These are phyloP conservation scores for Chiua sp. DNA, from an alignment of 1,284 basidiomycete species.

Conservation along the genomic window DNA sequence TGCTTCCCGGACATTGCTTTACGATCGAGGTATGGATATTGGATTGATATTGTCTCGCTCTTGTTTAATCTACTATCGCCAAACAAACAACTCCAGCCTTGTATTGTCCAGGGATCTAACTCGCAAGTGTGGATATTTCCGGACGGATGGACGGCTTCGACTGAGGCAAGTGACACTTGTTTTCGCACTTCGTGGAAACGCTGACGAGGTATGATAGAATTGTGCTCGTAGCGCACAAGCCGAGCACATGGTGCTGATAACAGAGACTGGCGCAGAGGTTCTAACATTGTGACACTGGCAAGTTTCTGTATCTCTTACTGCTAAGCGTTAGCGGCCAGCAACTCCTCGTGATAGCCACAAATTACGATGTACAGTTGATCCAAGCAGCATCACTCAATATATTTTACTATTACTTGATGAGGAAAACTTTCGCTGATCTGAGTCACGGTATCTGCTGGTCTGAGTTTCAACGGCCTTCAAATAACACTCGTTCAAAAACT, in stretches of 20 bases:
- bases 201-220: slow-evolving; percentile 26
- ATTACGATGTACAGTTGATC: not conserved
- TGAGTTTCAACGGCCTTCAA: too few species aligned
- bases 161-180: slow-evolving; percentile 57
- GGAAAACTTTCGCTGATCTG: too few species aligned
- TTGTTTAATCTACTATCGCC: not conserved
- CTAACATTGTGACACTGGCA: slow-evolving; percentile 49
- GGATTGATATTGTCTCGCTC: not conserved
- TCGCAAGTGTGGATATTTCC: slow-evolving; percentile 78
- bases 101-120: slow-evolving; percentile 75
- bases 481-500: too few species aligned
- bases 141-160: slow-evolving; percentile 89
- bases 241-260: slow-evolving; percentile 89
- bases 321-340: not conserved
- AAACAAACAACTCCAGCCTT: slow-evolving; percentile 55
- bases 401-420: too few species aligned
- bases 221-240: slow-evolving; percentile 84
- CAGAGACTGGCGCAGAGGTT: slow-evolving; percentile 70
- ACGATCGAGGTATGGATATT: slow-evolving; percentile 74
- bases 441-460: too few species aligned
- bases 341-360: too few species aligned
- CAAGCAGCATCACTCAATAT: not conserved
- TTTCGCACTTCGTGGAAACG: not conserved
- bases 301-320: not conserved
- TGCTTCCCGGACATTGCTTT: slow-evolving; percentile 87